Percentiles rank a stretch among this genome's conserved stretches.
Evolutionary conservation across 306 rosid species (phyloP).

Genomic region (Sechiopsis laciniata): DNA sequence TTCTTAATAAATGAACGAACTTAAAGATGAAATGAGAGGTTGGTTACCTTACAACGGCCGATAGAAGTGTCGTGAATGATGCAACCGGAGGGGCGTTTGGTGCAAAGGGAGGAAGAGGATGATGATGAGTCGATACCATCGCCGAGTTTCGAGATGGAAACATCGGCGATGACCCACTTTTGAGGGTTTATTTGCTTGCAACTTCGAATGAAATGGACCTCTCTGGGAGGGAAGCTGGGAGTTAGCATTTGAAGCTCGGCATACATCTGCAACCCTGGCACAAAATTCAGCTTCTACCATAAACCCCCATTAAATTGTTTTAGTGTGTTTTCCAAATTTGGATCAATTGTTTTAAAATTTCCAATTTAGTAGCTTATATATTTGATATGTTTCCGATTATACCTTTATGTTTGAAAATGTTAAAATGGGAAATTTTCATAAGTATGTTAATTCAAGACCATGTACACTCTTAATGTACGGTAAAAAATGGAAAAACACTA

Average conservation of each 20-base stretch:
- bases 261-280: constrained; percentile 57
- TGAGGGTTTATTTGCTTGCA: constrained; percentile 66
- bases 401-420: no score
- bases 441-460: no score
- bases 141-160: constrained; percentile 74
- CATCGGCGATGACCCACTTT: constrained; percentile 83
- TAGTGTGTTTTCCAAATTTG: no score
- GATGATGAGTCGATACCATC: constrained; percentile 63
- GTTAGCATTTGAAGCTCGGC: constrained; percentile 91
- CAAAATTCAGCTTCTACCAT: neutral
- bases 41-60: constrained; percentile 84
- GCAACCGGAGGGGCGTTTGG: constrained; percentile 98
- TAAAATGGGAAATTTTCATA: no score
- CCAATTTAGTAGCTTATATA: no score
- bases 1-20: no score
- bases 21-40: no score
- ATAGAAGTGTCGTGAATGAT: constrained; percentile 76
- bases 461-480: no score
- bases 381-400: no score
- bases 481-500: no score
- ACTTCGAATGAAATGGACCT: constrained; percentile 69
- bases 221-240: constrained; percentile 77
- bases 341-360: no score
- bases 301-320: neutral
- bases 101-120: constrained; percentile 44